Evolutionary conservation across 169 alveolate species (phyloP), one percentile per base, ranked within the genome.

Genomic region (Theileria equi): DNA sequence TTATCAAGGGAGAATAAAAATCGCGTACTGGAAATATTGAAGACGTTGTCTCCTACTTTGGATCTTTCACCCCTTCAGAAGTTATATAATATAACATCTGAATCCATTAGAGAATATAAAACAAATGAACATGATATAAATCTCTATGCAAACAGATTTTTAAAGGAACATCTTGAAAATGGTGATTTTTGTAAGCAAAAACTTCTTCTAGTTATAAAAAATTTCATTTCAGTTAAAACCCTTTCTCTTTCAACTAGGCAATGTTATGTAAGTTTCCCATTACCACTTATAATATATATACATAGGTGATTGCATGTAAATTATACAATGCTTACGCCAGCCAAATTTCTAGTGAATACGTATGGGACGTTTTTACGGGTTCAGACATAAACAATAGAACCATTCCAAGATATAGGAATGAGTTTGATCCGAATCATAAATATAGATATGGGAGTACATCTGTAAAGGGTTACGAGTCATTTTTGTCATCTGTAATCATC

Each of bases 291-390:
- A 35, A 35, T 1, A 4, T 23, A 10, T 45, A 17, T 11, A 43
- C 44, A 32, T 31, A 66, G 79, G 29, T 28, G 16, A 60, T 74
- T 5, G 84, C 84, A 16, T 62, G 61, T 17, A 50, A 62, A 29
- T 67, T 74, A 10, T 74, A 74, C 66, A 74, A 50, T 34, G 80
- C 84, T 23, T 74, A 74, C 41, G 84, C 59, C 26, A 49, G 68
- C 62, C 79, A 74, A 59, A 71, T 74, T 8, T 74, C 84, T 25
- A 62, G 58, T 41, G 73, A 45, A 3, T 64, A 62, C 41, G 48
- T 58, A 1, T 23, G 36, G 31, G 17, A 57, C 13, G n/a, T 64
- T 23, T 34, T 44, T 17, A 50, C 62, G 29, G 59, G 45, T 21
- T 13, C 66, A n/a, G 55, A 34, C 23, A 19, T 40, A 38, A 31